Conservation (phyloP, 257 asterid species). For the Solanum okadae region DNA sequence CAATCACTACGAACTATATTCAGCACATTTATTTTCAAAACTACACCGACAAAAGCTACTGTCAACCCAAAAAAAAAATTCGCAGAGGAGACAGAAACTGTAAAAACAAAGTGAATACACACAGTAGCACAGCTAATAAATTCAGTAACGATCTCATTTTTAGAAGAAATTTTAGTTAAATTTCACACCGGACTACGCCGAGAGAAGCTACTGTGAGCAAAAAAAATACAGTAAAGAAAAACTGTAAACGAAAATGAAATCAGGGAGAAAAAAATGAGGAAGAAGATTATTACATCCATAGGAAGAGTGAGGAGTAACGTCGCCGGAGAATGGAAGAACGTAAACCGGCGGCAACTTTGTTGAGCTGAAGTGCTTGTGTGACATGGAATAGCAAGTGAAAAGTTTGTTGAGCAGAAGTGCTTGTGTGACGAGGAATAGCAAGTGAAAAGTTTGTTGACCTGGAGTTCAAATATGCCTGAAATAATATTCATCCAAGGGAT, state of each 20-base stretch:
- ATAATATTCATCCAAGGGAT: no score
- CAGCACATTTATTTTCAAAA: background rate
- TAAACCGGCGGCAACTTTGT: background rate
- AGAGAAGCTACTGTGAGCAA: conserved; percentile 1
- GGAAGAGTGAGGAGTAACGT: background rate
- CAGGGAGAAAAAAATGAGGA: background rate
- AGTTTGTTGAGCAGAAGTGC: no score
- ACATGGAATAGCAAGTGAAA: background rate
- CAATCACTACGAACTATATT: background rate
- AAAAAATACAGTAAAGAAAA: background rate
- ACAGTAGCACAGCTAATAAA: background rate
- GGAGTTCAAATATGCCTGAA: no score
- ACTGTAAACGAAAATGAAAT: background rate
- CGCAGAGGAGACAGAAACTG: background rate
- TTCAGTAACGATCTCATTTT: background rate
- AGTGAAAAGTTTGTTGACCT: no score
- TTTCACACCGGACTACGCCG: background rate
- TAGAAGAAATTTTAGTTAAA: background rate
- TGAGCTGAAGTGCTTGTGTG: background rate
- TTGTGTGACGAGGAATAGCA: background rate
- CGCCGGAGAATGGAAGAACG: background rate
- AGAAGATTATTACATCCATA: background rate
- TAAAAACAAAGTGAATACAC: background rate
- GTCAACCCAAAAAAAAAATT: conserved; percentile 5
- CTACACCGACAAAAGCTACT: conserved; percentile 6